phyloP scores from a whole-genome alignment of 306 rosid genomes.

The Neltuma alba region DNA sequence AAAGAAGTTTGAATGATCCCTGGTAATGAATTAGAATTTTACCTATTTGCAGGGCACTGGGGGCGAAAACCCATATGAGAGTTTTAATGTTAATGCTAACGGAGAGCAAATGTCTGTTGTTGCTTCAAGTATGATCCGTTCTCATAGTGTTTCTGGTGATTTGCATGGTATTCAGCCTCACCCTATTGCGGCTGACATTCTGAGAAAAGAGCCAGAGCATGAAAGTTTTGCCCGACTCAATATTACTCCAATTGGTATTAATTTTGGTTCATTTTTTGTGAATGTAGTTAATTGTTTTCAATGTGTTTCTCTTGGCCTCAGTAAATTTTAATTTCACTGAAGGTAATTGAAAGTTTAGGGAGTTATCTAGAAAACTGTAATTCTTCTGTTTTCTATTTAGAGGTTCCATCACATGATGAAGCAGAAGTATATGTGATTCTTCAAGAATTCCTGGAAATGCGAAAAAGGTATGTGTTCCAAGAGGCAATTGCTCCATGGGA shows the following conservation, averaged over 20 bases:
- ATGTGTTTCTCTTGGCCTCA: slow-evolving; percentile 20
- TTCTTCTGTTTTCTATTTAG: slow-evolving; percentile 44
- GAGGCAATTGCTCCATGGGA: slow-evolving; percentile 97
- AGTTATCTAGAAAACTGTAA: slow-evolving; percentile 10
- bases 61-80: slow-evolving; percentile 56
- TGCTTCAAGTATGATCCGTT: slow-evolving; percentile 86
- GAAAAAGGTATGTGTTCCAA: slow-evolving; percentile 74
- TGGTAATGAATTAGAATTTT: slow-evolving; percentile 27
- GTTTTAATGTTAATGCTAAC: slow-evolving; percentile 58
- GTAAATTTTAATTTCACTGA: slow-evolving; percentile 2
- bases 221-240: slow-evolving; percentile 83
- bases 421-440: slow-evolving; percentile 71
- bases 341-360: slow-evolving; percentile 20
- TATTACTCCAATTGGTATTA: slow-evolving; percentile 76
- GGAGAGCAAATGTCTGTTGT: slow-evolving; percentile 73
- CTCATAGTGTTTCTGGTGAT: slow-evolving; percentile 95
- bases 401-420: slow-evolving; percentile 91
- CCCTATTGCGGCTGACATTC: slow-evolving; percentile 97
- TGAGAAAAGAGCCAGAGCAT: slow-evolving; percentile 98
- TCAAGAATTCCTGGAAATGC: slow-evolving; percentile 93
- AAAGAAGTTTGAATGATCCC: slow-evolving; percentile 17
- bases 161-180: slow-evolving; percentile 97
- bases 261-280: slow-evolving; percentile 31
- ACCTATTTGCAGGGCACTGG: slow-evolving; percentile 62
- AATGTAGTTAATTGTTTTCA: slow-evolving; percentile 18